phyloP scores from a whole-genome alignment of 345 rosid genomes.

The Citrus hindsii region DNA sequence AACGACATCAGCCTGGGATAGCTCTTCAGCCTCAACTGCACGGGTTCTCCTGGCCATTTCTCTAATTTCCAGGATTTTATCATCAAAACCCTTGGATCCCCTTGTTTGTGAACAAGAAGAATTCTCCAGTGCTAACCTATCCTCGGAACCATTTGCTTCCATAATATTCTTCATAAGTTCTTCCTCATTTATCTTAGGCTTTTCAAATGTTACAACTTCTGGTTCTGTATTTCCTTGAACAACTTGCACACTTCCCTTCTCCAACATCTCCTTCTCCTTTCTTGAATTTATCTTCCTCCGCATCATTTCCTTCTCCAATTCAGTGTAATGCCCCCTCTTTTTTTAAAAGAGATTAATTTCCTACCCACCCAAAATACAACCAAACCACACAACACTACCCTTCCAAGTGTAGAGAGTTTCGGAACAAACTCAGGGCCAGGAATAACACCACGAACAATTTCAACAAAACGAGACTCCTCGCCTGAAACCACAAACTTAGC shows the following conservation, averaged over 20 bases:
- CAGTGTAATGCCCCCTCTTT: conserved; percentile 40
- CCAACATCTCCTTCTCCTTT: conserved; percentile 45
- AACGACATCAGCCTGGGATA: conserved; percentile 17
- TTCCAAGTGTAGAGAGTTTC: conserved; percentile 42
- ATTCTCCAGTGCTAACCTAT: conserved; percentile 26
- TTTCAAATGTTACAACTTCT: conserved; percentile 26
- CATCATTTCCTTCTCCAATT: conserved; percentile 85
- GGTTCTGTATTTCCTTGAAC: conserved; percentile 34
- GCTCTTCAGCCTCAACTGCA: conserved; percentile 42
- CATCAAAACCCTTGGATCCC: conserved; percentile 30
- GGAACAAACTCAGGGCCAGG: conserved; percentile 37
- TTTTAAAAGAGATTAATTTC: conserved; percentile 31
- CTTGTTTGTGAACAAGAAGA: conserved; percentile 31
- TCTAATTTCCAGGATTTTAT: conserved; percentile 46
- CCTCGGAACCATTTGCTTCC: conserved; percentile 35
- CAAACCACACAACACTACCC: conserved; percentile 44
- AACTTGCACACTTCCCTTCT: conserved; percentile 56
- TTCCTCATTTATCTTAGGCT: conserved; percentile 62
- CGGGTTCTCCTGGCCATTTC: conserved; percentile 52
- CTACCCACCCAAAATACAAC: conserved; percentile 51
- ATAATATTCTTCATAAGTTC: conserved; percentile 46
- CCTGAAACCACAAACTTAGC: conserved; percentile 55
- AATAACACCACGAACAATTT: conserved; percentile 28
- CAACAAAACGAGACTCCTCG: conserved; percentile 36
- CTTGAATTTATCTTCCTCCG: conserved; percentile 72